Evolutionary conservation across 176 grass and related monocot species (phyloP), one percentile per base, ranked within the genome.

Genomic region (Alopecurus myosuroides): DNA sequence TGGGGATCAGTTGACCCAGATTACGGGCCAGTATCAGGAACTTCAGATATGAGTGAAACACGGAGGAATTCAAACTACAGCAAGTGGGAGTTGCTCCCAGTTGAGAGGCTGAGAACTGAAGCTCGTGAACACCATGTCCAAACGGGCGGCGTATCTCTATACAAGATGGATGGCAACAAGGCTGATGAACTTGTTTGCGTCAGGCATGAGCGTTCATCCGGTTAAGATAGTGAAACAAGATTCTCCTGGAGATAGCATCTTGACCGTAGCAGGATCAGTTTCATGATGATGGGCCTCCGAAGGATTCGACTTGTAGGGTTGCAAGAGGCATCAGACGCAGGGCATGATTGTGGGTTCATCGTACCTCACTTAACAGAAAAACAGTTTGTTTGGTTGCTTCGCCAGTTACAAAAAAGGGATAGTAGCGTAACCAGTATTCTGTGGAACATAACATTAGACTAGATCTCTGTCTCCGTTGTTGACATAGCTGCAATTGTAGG

Each of bases 161-260:
- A 99, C 74, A 99, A 99, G 70, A 94, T 99, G 93, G 97, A 99
- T 9, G 97, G 97, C 52, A 99, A 99, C 90, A 96, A 91, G 82
- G 68, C 94, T 28, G 97, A 99, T 35, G 97, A 99, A 86, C 89
- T 99, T 72, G 97, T 96, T 28, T 99, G 97, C 26, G 97, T 99
- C 66, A 94, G 70, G 34, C 97, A 99, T 60, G 40, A 86, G 1
- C 83, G 3, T 76, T 90, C 93, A 55, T 87, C 90, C 36, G 88
- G 77, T 56, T 92, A 64, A 81, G 56, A 30, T 10, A 37, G 33
- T 0, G 4, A 19, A 6, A 0, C 30, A 13, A 64, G 39, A 64
- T 35, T 25, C 25, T 37, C 74, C 64, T 58, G 10, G 63, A 79
- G 25, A 74, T 75, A 36, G 35, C 46, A 33, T 66, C 18, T 70